These are phyloP conservation scores for Ocimum tenuiflorum DNA, from an alignment of 257 asterid genomes.

Conservation along the genomic window DNA sequence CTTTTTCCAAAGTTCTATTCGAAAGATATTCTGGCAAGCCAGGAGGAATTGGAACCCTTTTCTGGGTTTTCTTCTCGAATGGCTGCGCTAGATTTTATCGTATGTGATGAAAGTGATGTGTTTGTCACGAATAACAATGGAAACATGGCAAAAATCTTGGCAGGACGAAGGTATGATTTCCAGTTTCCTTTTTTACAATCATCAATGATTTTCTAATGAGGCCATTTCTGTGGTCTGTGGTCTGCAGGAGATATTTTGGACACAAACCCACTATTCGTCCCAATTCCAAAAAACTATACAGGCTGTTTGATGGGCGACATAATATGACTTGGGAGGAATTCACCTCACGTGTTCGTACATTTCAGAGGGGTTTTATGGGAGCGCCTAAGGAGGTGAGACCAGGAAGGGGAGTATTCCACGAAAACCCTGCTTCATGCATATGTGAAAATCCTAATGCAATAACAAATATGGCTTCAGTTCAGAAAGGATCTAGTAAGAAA, in stretches of 20 bases:
- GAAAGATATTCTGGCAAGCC: constrained; percentile 69
- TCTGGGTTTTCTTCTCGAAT: constrained; percentile 80
- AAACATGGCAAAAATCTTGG: constrained; percentile 94
- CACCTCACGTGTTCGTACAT: constrained; percentile 39
- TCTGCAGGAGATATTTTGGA: constrained; percentile 88
- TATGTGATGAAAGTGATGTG: constrained; percentile 90
- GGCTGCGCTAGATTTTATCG: constrained; percentile 96
- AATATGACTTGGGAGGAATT: constrained; percentile 81
- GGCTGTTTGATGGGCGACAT: constrained; percentile 49
- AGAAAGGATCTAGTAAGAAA: constrained; percentile 25
- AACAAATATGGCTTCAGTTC: constrained; percentile 28
- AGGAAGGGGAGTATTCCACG: constrained; percentile 93
- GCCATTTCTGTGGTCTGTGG: constrained; percentile 7
- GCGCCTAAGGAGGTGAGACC: constrained; percentile 83
- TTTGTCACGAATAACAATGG: constrained; percentile 97
- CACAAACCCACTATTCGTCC: constrained; percentile 98
- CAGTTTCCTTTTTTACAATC: not conserved
- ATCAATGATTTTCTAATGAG: not conserved
- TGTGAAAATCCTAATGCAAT: constrained; percentile 67
- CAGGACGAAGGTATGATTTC: constrained; percentile 75
- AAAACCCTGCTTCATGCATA: constrained; percentile 83
- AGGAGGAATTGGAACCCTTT: constrained; percentile 66
- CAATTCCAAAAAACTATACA: constrained; percentile 71
- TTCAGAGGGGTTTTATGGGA: constrained; percentile 89
- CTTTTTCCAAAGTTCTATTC: constrained; percentile 90